Evolutionary conservation across 306 rosid genomes (phyloP).

Genomic region (Gynostemma pentaphyllum): DNA sequence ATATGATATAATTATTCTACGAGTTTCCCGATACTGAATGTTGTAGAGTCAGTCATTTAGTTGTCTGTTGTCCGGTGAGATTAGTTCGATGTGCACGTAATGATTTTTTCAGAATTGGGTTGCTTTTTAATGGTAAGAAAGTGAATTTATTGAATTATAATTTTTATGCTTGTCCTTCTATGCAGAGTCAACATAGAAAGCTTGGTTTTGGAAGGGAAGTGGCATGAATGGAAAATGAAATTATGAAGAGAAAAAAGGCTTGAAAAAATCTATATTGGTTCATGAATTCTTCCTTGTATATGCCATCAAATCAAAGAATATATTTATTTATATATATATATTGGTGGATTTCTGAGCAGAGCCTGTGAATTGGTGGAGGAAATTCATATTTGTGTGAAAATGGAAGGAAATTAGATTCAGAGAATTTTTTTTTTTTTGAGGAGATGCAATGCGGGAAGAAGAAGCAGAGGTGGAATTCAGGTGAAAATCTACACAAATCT

Average conservation of each 20-base stretch:
- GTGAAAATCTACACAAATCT: conserved; percentile 12
- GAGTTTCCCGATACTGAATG: too few relatives aligned
- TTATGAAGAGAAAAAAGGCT: neutral
- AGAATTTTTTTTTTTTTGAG: neutral
- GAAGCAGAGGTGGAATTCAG: conserved; percentile 1
- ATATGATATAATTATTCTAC: too few relatives aligned
- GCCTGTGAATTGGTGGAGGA: conserved; percentile 4
- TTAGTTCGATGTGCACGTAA: too few relatives aligned
- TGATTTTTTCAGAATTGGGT: too few relatives aligned
- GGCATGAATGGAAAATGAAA: neutral
- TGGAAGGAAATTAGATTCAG: neutral
- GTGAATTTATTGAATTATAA: neutral
- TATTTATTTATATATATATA: too few relatives aligned
- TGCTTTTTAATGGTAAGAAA: too few relatives aligned
- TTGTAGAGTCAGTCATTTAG: too few relatives aligned
- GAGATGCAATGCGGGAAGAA: neutral
- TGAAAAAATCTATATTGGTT: conserved; percentile 1
- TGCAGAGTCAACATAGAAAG: conserved; percentile 8
- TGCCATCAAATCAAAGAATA: conserved; percentile 5
- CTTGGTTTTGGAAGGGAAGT: conserved; percentile 1
- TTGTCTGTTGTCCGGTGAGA: too few relatives aligned
- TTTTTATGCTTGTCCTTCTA: neutral
- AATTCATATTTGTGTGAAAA: conserved; percentile 5
- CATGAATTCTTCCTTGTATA: conserved; percentile 10
- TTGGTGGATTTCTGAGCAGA: too few relatives aligned